Evolutionary conservation across 2,329 filamentous ascomycete genomes (phyloP).

Genomic region (Plenodomus tracheiphilus): DNA sequence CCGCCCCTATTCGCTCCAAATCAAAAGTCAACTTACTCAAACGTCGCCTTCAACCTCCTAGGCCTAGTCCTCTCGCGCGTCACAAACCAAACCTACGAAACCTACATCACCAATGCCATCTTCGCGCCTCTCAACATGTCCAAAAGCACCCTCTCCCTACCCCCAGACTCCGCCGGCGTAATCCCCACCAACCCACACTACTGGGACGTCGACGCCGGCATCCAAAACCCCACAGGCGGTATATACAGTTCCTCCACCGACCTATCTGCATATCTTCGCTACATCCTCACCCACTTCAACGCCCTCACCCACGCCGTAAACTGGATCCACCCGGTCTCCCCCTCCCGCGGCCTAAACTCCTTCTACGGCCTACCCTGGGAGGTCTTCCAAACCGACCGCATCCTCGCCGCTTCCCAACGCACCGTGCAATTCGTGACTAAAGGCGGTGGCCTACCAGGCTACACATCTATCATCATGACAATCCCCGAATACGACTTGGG

Average conservation of each 20-base stretch:
- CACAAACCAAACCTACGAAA: slow-evolving; percentile 40
- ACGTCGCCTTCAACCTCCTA: slow-evolving; percentile 47
- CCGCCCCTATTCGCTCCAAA: slow-evolving; percentile 48
- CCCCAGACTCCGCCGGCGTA: slow-evolving; percentile 44
- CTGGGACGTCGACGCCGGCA: slow-evolving; percentile 49
- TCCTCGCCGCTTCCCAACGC: slow-evolving; percentile 41
- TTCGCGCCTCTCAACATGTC: slow-evolving; percentile 43
- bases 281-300: slow-evolving; percentile 49
- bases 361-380: slow-evolving; percentile 56
- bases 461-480: slow-evolving; percentile 45
- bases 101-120: slow-evolving; percentile 46
- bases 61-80: slow-evolving; percentile 47
- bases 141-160: slow-evolving; percentile 29
- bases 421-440: slow-evolving; percentile 53
- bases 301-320: slow-evolving; percentile 47
- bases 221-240: slow-evolving; percentile 50
- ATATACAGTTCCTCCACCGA: slow-evolving; percentile 49
- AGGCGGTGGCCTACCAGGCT: slow-evolving; percentile 48
- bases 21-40: slow-evolving; percentile 49
- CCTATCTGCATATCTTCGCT: slow-evolving; percentile 50
- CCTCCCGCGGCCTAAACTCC: slow-evolving; percentile 37
- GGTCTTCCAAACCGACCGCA: slow-evolving; percentile 48
- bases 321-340: slow-evolving; percentile 50
- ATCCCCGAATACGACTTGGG: slow-evolving; percentile 51
- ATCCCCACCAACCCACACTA: slow-evolving; percentile 42